Evolutionary conservation across 768 basidiomycete species (phyloP).

Genomic region (Pulveroboletus sp.): DNA sequence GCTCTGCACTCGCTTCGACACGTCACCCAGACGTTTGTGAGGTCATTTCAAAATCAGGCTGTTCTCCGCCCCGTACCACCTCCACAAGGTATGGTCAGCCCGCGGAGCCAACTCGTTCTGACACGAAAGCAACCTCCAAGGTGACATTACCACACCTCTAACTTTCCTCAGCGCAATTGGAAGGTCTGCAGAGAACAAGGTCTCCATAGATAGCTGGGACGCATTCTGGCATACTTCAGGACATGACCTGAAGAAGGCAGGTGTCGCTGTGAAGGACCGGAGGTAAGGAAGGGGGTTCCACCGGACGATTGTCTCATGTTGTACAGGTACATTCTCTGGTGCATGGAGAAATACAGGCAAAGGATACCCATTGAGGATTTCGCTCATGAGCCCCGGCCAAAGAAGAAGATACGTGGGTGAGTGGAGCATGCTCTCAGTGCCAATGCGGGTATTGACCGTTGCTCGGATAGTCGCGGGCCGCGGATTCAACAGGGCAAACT

Average conservation of each 20-base stretch:
- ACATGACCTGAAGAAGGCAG: constrained; percentile 56
- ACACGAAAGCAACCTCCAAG: constrained; percentile 31
- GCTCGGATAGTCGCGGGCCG: constrained; percentile 59
- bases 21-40: constrained; percentile 17
- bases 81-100: constrained; percentile 20
- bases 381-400: constrained; percentile 61
- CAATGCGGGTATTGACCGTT: neutral
- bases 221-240: constrained; percentile 65
- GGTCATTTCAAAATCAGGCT: constrained; percentile 33
- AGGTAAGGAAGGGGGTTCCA: constrained; percentile 43
- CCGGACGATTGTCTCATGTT: constrained; percentile 4
- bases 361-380: constrained; percentile 54
- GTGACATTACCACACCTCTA: constrained; percentile 48
- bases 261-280: constrained; percentile 63
- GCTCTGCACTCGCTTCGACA: constrained; percentile 18
- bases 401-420: constrained; percentile 78
- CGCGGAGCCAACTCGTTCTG: neutral
- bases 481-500: constrained; percentile 70
- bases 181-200: constrained; percentile 59
- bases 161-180: constrained; percentile 76
- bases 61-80: constrained; percentile 18
- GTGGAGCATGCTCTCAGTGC: constrained; percentile 25
- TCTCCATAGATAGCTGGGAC: constrained; percentile 64
- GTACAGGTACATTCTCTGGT: constrained; percentile 77
- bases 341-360: constrained; percentile 73